These are phyloP conservation scores for Fusarium equiseti DNA, from an alignment of 2,329 filamentous ascomycete species.

Conservation along the genomic window DNA sequence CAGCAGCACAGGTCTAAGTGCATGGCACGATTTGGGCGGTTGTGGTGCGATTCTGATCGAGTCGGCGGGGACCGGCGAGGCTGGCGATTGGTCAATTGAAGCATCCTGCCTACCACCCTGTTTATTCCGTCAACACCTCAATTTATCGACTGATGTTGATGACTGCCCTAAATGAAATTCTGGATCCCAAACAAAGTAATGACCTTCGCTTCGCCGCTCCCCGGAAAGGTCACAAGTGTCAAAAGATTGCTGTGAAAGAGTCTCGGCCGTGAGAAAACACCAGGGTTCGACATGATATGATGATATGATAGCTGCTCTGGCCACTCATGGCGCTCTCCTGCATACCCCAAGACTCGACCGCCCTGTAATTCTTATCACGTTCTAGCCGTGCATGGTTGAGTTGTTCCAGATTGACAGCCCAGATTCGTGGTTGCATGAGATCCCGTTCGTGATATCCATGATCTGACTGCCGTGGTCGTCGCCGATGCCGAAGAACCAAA, in stretches of 20 bases:
- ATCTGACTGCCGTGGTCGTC: constrained; percentile 26
- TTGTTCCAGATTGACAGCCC: constrained; percentile 32
- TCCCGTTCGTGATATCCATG: constrained; percentile 28
- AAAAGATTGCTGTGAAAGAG: constrained; percentile 24
- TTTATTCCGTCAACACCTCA: constrained; percentile 44
- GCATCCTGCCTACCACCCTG: constrained; percentile 34
- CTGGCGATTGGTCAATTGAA: constrained; percentile 41
- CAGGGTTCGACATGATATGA: constrained; percentile 38
- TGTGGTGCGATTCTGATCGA: constrained; percentile 46
- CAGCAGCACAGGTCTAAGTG: constrained; percentile 39
- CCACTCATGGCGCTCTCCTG: constrained; percentile 36
- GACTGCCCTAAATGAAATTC: constrained; percentile 22
- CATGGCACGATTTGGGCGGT: constrained; percentile 45
- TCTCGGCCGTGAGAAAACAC: constrained; percentile 9
- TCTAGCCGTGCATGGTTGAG: constrained; percentile 19
- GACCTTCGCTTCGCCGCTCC: constrained; percentile 14
- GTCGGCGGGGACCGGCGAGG: constrained; percentile 44
- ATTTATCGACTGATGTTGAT: constrained; percentile 40
- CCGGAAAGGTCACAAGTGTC: constrained; percentile 3
- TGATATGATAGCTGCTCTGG: constrained; percentile 34
- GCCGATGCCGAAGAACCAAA: constrained; percentile 21
- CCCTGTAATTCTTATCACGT: constrained; percentile 28
- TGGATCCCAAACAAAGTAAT: constrained; percentile 25
- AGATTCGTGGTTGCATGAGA: constrained; percentile 39
- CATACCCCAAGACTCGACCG: constrained; percentile 26